Conservation (phyloP, 1,139 yeast species). For the Sugiyamaella grinbergsii region DNA sequence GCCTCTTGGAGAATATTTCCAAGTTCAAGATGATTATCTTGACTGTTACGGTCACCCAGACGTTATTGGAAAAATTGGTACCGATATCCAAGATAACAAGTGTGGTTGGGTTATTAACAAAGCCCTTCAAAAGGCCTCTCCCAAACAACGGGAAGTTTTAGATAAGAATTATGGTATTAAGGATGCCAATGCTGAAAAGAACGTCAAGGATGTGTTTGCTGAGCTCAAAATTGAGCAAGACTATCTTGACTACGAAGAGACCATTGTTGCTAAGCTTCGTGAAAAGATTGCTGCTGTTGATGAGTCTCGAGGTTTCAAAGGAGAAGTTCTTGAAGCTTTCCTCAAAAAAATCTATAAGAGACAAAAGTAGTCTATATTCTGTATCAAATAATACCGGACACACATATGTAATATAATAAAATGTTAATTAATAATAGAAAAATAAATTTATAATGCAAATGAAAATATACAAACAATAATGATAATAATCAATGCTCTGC, state of each 20-base stretch:
- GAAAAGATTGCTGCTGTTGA: constrained; percentile 69
- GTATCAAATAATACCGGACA: background rate
- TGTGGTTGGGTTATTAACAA: constrained; percentile 98
- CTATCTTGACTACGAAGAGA: constrained; percentile 82
- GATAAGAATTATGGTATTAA: constrained; percentile 91
- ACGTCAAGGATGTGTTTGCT: constrained; percentile 71
- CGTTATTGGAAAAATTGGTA: constrained; percentile 97
- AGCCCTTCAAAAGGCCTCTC: constrained; percentile 75
- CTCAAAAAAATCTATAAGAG: constrained; percentile 92
- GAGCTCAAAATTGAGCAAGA: constrained; percentile 71
- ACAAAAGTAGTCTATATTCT: constrained; percentile 74
- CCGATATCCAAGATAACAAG: constrained; percentile 97
- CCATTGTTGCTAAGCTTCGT: constrained; percentile 64
- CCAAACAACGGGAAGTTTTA: constrained; percentile 78
- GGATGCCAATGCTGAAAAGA: constrained; percentile 66
- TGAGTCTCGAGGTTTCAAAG: constrained; percentile 90
- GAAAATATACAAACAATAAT: too few species aligned
- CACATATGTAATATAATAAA: constrained; percentile 2
- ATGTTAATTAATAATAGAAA: constrained; percentile 13
- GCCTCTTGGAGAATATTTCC: constrained; percentile 98
- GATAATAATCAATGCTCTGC: constrained; percentile 40
- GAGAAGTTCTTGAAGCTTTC: constrained; percentile 78
- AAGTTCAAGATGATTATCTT: constrained; percentile 95
- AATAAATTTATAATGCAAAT: constrained; percentile 12
- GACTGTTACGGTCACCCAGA: constrained; percentile 98